These are phyloP conservation scores for Ceratobasidium theobromae DNA, from an alignment of 1,284 basidiomycete species.

Conservation along the genomic window DNA sequence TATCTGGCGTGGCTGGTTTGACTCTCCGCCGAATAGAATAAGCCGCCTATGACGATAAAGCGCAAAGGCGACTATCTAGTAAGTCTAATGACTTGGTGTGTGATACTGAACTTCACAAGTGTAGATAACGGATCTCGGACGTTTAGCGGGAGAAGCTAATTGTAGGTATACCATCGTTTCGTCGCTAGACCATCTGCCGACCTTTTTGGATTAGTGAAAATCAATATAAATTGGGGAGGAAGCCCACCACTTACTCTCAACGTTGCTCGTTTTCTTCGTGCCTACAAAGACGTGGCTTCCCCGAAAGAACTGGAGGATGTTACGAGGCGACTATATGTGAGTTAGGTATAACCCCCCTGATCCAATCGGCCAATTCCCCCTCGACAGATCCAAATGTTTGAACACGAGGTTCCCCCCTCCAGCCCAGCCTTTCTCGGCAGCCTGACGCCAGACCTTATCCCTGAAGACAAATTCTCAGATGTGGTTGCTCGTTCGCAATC, in stretches of 20 bases:
- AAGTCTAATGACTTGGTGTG: neutral
- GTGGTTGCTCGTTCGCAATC: constrained; percentile 19
- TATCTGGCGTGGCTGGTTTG: neutral
- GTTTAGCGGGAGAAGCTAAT: constrained; percentile 12
- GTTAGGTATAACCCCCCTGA: neutral
- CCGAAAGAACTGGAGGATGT: constrained; percentile 12
- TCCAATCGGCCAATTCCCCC: neutral
- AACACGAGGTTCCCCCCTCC: neutral
- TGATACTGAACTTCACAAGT: neutral
- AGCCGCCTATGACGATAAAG: constrained; percentile 26
- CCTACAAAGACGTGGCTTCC: constrained; percentile 15
- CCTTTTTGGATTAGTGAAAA: constrained; percentile 10
- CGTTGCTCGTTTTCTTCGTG: constrained; percentile 23
- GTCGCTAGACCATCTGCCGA: neutral
- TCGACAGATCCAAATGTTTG: constrained; percentile 5
- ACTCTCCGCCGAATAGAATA: constrained; percentile 1
- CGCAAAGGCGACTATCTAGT: constrained; percentile 17
- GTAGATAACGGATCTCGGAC: constrained; percentile 7
- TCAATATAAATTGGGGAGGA: constrained; percentile 7
- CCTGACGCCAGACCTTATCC: constrained; percentile 1
- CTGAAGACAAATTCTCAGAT: constrained; percentile 11
- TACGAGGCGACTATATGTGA: constrained; percentile 13
- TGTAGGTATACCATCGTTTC: neutral
- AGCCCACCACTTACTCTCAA: constrained; percentile 10
- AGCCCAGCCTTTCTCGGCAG: constrained; percentile 6